phyloP scores from a whole-genome alignment of 768 basidiomycete genomes.

The Myochromella boudieri region DNA sequence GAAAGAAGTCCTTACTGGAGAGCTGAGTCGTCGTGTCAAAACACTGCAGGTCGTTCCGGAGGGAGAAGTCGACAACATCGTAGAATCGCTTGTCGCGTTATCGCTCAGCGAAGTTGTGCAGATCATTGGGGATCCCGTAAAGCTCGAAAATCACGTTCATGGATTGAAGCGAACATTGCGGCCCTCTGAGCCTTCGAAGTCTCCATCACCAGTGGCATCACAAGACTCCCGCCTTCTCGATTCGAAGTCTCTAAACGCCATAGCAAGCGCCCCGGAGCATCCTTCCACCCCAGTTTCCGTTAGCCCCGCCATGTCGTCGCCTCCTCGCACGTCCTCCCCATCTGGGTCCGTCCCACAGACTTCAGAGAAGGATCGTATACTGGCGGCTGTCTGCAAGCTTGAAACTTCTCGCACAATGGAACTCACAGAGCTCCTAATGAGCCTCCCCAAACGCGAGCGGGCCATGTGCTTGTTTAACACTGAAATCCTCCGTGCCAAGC shows the following conservation, averaged over 20 bases:
- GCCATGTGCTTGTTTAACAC: conserved; percentile 90
- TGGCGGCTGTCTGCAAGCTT: conserved; percentile 61
- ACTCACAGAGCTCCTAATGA: conserved; percentile 80
- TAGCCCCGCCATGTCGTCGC: conserved; percentile 72
- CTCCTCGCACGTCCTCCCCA: conserved; percentile 83
- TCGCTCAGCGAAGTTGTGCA: conserved; percentile 77
- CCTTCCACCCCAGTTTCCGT: conserved; percentile 85
- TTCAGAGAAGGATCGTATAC: conserved; percentile 77
- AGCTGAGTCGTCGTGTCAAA: conserved; percentile 75
- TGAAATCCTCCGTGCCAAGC: conserved; percentile 74
- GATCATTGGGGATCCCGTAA: conserved; percentile 68
- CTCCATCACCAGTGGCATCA: conserved; percentile 54
- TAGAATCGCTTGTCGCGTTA: conserved; percentile 68
- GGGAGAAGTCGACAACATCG: conserved; percentile 60
- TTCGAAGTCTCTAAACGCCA: conserved; percentile 61
- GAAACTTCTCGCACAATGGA: conserved; percentile 61
- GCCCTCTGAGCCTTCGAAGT: conserved; percentile 45
- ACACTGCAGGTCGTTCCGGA: conserved; percentile 50
- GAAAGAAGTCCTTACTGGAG: conserved; percentile 82
- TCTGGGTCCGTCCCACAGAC: conserved; percentile 56
- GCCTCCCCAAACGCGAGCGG: conserved; percentile 83
- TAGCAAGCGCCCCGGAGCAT: conserved; percentile 88
- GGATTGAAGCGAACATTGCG: conserved; percentile 34
- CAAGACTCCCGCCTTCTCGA: conserved; percentile 75
- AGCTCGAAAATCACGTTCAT: conserved; percentile 64